Evolutionary conservation across 768 basidiomycete species (phyloP).

Genomic region (Tylopilus sp.): DNA sequence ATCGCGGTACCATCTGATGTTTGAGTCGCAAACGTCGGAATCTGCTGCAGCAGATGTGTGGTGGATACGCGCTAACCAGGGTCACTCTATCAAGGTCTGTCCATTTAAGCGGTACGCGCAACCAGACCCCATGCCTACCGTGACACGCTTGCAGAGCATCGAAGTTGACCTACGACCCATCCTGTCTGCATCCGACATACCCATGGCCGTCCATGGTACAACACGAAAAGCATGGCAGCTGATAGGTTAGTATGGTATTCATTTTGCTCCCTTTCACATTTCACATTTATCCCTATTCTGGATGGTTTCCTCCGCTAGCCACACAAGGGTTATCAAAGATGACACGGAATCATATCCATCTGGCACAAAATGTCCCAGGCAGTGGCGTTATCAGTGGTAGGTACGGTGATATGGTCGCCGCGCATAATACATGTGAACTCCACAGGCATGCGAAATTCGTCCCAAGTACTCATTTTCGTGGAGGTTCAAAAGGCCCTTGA

Average conservation of each 20-base stretch:
- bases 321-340: constrained; percentile 75
- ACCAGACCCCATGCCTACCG: not conserved
- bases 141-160: constrained; percentile 47
- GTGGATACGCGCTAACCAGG: constrained; percentile 92
- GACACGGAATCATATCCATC: constrained; percentile 89
- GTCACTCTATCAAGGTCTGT: constrained; percentile 76
- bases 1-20: constrained; percentile 55
- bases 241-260: constrained; percentile 51
- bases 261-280: not conserved
- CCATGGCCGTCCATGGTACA: constrained; percentile 84
- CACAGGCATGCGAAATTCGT: constrained; percentile 76
- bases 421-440: not conserved
- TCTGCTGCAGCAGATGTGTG: constrained; percentile 42
- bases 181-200: constrained; percentile 55
- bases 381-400: constrained; percentile 73
- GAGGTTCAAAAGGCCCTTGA: constrained; percentile 67
- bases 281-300: not conserved
- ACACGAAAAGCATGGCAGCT: constrained; percentile 61
- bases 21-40: constrained; percentile 42
- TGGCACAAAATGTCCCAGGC: constrained; percentile 74
- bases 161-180: constrained; percentile 65
- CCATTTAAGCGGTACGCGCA: not conserved
- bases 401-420: constrained; percentile 20
- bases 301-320: constrained; percentile 36
- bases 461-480: constrained; percentile 80